Percentiles rank a stretch among this genome's conserved stretches.
phyloP scores from a whole-genome alignment of 73 alveolate genomes.

The Paramecium pentaurelia region DNA sequence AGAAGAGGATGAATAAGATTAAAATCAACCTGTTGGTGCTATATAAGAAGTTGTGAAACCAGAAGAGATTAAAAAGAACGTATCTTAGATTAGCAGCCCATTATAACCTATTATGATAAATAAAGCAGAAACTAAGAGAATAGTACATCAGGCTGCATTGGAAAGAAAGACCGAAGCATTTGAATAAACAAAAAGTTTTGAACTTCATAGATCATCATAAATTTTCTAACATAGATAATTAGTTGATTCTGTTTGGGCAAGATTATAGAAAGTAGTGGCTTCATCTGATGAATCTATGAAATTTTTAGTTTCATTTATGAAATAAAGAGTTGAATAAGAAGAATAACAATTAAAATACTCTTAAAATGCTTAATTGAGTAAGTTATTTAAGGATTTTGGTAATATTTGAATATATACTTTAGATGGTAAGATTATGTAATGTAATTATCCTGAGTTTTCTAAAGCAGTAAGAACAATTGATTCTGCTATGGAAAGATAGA shows the following conservation, averaged over 20 bases:
- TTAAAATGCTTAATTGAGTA: background rate
- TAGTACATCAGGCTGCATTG: slow-evolving; percentile 26
- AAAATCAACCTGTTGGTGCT: background rate
- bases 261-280: background rate
- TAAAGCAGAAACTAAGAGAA: slow-evolving; percentile 12
- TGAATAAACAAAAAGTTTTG: background rate
- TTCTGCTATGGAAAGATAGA: background rate
- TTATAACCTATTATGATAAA: background rate
- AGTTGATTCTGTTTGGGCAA: slow-evolving; percentile 31
- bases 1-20: background rate
- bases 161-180: slow-evolving; percentile 50
- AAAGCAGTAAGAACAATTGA: slow-evolving; percentile 19
- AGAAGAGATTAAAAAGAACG: background rate
- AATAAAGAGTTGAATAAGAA: slow-evolving; percentile 17
- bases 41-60: background rate
- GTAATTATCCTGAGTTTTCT: slow-evolving; percentile 19
- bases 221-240: background rate
- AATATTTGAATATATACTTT: background rate
- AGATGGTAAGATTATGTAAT: slow-evolving; percentile 28
- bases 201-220: background rate
- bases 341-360: background rate
- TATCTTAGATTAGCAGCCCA: background rate
- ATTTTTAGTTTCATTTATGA: slow-evolving; percentile 5
- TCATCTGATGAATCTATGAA: slow-evolving; percentile 52
- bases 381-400: slow-evolving; percentile 42